A percentile compares a stretch with the other conserved stretches of the same genome.
phyloP scores from a whole-genome alignment of 2,329 filamentous ascomycete genomes.

The Claviceps purpurea region DNA sequence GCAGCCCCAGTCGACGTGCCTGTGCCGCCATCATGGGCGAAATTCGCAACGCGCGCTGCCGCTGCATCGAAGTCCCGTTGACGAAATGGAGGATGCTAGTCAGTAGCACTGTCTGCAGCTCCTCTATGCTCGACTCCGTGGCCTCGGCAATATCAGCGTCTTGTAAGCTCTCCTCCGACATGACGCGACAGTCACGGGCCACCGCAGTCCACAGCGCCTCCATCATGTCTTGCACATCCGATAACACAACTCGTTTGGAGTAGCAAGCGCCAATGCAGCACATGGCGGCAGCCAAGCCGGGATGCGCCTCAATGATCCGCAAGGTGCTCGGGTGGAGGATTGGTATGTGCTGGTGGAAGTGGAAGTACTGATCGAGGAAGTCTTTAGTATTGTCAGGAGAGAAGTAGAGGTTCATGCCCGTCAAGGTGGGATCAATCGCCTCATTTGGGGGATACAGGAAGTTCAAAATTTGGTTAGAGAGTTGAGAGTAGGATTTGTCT shows the following conservation, averaged over 20 bases:
- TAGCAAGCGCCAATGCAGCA: slow-evolving; percentile 65
- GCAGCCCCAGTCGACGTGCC: slow-evolving; percentile 41
- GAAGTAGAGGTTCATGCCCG: slow-evolving; percentile 47
- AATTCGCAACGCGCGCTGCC: slow-evolving; percentile 46
- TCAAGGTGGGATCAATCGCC: slow-evolving; percentile 37
- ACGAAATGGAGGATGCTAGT: slow-evolving; percentile 51
- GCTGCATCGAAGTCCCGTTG: slow-evolving; percentile 55
- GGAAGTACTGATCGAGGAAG: slow-evolving; percentile 57
- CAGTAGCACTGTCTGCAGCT: slow-evolving; percentile 53
- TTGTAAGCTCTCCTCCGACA: slow-evolving; percentile 17
- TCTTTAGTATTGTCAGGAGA: slow-evolving; percentile 55
- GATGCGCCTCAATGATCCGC: slow-evolving; percentile 50
- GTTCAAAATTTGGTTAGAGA: slow-evolving; percentile 41
- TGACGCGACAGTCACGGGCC: slow-evolving; percentile 38
- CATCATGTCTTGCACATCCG: slow-evolving; percentile 55
- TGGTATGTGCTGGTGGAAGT: slow-evolving; percentile 62
- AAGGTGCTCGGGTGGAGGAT: slow-evolving; percentile 61
- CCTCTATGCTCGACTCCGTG: slow-evolving; percentile 38
- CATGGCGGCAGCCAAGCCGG: slow-evolving; percentile 55
- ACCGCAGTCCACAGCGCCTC: slow-evolving; percentile 47
- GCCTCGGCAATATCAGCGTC: slow-evolving; percentile 14
- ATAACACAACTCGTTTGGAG: slow-evolving; percentile 45
- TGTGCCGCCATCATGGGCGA: slow-evolving; percentile 44
- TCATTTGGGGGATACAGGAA: slow-evolving; percentile 39
- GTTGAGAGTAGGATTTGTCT: slow-evolving; percentile 34